Conservation (phyloP, 2,329 filamentous ascomycete species). For the Penicillium capsulatum region DNA sequence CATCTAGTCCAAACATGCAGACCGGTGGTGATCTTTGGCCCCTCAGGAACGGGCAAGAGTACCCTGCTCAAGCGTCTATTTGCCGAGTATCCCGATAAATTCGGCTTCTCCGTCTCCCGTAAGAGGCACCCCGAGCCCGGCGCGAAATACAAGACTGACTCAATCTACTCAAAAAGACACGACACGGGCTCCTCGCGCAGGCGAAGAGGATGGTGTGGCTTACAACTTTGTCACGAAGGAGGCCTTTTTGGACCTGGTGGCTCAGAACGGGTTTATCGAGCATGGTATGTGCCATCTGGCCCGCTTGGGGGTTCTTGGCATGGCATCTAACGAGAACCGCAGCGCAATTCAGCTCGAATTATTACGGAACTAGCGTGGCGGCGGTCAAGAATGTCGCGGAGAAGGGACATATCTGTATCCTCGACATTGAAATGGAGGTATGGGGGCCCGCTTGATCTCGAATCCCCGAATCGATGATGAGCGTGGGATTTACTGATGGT, state of each 20-base stretch:
- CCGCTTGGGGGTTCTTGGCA: conserved; percentile 42
- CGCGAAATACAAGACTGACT: not conserved
- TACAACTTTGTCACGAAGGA: conserved; percentile 68
- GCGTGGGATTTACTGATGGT: not conserved
- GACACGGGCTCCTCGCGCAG: conserved; percentile 68
- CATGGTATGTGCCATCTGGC: conserved; percentile 88
- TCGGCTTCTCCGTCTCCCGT: conserved; percentile 43
- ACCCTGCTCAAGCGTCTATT: conserved; percentile 32
- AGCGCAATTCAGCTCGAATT: conserved; percentile 68
- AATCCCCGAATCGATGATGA: not conserved
- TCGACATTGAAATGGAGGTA: conserved; percentile 97
- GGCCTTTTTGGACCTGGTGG: conserved; percentile 61
- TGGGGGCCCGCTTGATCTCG: conserved; percentile 12
- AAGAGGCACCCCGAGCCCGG: conserved; percentile 9
- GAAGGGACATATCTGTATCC: conserved; percentile 69
- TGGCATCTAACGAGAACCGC: not conserved
- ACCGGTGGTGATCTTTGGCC: too few relatives aligned
- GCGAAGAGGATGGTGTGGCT: conserved; percentile 66
- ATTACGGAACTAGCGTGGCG: conserved; percentile 78
- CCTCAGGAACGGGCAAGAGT: too few relatives aligned
- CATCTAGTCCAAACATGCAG: too few relatives aligned
- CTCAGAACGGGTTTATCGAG: conserved; percentile 68
- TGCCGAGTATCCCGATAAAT: conserved; percentile 40
- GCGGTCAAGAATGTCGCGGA: conserved; percentile 72
- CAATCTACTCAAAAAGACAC: conserved; percentile 47